Evolutionary conservation across 2,329 filamentous ascomycete species (phyloP).

Genomic region (Colletotrichum phormii): DNA sequence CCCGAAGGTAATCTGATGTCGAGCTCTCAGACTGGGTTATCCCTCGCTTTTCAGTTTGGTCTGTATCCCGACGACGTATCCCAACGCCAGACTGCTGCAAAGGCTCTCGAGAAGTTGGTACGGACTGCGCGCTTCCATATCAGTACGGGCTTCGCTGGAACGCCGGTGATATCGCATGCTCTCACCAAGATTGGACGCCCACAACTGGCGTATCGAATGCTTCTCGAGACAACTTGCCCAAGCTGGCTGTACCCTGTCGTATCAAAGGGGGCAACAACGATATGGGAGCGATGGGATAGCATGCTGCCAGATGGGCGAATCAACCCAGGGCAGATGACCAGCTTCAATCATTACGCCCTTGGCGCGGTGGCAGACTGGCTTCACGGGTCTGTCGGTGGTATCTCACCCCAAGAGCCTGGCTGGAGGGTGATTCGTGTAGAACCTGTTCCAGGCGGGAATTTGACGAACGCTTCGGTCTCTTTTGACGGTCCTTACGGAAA

Average conservation of each 20-base stretch:
- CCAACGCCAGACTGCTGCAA: constrained; percentile 18
- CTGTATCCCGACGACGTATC: constrained; percentile 6
- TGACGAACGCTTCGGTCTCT: constrained; percentile 25
- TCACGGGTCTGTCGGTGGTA: constrained; percentile 43
- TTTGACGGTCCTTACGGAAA: constrained; percentile 30
- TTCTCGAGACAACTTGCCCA: constrained; percentile 48
- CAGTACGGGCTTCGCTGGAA: constrained; percentile 27
- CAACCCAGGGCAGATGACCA: constrained; percentile 54
- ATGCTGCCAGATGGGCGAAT: constrained; percentile 51
- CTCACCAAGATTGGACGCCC: constrained; percentile 24
- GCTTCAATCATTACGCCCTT: constrained; percentile 55
- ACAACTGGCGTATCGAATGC: constrained; percentile 49
- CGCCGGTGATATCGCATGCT: constrained; percentile 28
- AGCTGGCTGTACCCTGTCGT: constrained; percentile 52
- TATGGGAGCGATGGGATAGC: constrained; percentile 57
- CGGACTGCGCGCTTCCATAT: constrained; percentile 28
- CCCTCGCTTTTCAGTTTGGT: constrained; percentile 28
- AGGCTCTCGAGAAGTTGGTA: constrained; percentile 18
- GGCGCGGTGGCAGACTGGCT: constrained; percentile 53
- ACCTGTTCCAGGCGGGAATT: constrained; percentile 28
- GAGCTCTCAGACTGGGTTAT: constrained; percentile 23
- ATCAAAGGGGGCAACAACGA: constrained; percentile 51
- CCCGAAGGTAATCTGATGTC: constrained; percentile 30
- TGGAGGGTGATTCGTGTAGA: constrained; percentile 38
- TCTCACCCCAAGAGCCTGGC: constrained; percentile 39